phyloP scores from a whole-genome alignment of 2,329 filamentous ascomycete genomes.

The Paecilomyces sp. region DNA sequence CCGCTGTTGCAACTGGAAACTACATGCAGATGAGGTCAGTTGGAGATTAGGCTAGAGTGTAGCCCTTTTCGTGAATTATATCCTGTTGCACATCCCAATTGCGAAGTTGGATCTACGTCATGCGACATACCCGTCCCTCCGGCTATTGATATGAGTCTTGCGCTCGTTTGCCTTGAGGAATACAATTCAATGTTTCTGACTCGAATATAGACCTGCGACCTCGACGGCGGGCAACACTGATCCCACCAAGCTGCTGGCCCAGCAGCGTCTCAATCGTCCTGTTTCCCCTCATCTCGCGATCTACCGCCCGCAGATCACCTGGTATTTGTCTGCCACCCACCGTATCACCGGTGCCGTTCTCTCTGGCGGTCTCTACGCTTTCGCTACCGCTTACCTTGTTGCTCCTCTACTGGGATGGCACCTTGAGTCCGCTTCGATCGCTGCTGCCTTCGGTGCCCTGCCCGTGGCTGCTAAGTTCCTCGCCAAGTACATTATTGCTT shows the following conservation, averaged over 20 bases:
- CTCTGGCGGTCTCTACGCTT: constrained; percentile 70
- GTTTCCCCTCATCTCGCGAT: constrained; percentile 77
- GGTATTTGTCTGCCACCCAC: constrained; percentile 67
- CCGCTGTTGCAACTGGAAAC: constrained; percentile 36
- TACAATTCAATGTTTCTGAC: constrained; percentile 8
- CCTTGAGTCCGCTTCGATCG: constrained; percentile 57
- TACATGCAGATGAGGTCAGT: constrained; percentile 39
- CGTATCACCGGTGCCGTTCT: constrained; percentile 75
- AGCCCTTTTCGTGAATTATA: neutral
- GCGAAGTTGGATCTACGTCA: constrained; percentile 19
- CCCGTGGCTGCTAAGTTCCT: constrained; percentile 52
- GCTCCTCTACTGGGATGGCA: constrained; percentile 69
- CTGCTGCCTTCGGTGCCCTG: constrained; percentile 57
- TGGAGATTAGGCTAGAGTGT: neutral
- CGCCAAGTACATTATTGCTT: constrained; percentile 52
- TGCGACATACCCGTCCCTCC: constrained; percentile 6
- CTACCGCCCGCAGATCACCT: constrained; percentile 83
- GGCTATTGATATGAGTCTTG: neutral
- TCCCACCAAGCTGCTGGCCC: constrained; percentile 56
- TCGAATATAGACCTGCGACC: constrained; percentile 20
- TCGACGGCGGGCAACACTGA: constrained; percentile 24
- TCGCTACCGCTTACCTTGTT: constrained; percentile 71
- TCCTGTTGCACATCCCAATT: neutral
- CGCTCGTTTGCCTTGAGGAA: neutral
- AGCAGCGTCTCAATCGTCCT: constrained; percentile 75